Evolutionary conservation across 345 rosid species (phyloP), one percentile per base, ranked within the genome.

Genomic region (Eucalyptus pauciflora): DNA sequence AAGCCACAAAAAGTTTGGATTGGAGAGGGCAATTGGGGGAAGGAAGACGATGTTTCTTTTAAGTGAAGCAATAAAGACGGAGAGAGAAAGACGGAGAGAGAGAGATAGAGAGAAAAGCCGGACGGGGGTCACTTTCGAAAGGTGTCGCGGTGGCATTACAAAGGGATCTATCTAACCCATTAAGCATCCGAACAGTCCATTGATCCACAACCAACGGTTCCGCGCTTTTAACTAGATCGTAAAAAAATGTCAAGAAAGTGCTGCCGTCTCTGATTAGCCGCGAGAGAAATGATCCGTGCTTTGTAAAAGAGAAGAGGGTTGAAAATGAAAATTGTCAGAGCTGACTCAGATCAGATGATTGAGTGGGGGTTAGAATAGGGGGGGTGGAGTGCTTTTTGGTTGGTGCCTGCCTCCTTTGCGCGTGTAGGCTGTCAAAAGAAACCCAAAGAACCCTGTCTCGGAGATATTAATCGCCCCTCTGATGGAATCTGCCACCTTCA

Each of bases 381-480:
- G 41, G 41, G 67, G 31, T 13, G 1, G 62, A 49, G 48, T 87
- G 41, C 69, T 54, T 48, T 76, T 54, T 37, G 85, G 88, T 69
- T 86, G 88, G 90, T 50, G 88, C 86, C 58, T 86, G 60, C 85
- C 48, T 76, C 48, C 10, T 22, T 76, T 76, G 50, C 45, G 56
- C n/a, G 58, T 88, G 87, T 85, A 58, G 64, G 69, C 81, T 85
- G 88, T 90, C 89, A 90, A 90, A 91, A 85, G 91, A 91, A 62
- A 62, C 64, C 76, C 76, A 22, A 41, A 41, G 48, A 76, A 41
- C 85, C 8, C 48, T n/a, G 41, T n/a, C 76, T n/a, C 89, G 90
- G 91, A 88, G 93, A 88, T 91, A 93, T 92, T 93, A 91, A 92
- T 91, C 93, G 91, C 89, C 90, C 88, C 46, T 91, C 93, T 90